phyloP scores from a whole-genome alignment of 148 eudicot species.

The Heliamphora exappendiculata region DNA sequence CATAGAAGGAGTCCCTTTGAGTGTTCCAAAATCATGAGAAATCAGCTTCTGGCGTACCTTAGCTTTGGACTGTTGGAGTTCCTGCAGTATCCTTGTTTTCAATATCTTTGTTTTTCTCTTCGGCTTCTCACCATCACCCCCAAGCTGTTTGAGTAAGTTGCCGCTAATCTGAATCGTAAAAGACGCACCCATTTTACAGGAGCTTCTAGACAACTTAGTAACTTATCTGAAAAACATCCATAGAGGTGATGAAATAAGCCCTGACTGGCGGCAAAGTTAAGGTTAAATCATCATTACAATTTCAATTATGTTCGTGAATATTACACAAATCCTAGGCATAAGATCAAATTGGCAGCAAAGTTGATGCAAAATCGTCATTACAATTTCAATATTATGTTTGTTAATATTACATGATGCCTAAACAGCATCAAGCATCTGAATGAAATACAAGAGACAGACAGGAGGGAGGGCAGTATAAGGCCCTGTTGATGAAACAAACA shows the following conservation, averaged over 20 bases:
- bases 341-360: too few relatives aligned
- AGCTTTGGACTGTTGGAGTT: slow-evolving; percentile 26
- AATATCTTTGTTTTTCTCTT: slow-evolving; percentile 61
- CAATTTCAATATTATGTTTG: too few relatives aligned
- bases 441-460: too few relatives aligned
- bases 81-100: slow-evolving; percentile 43
- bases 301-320: background rate
- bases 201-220: slow-evolving; percentile 10
- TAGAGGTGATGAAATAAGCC: slow-evolving; percentile 5
- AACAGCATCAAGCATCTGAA: too few relatives aligned
- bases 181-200: slow-evolving; percentile 52
- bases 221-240: slow-evolving; percentile 28
- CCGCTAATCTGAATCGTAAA: slow-evolving; percentile 64
- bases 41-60: slow-evolving; percentile 35
- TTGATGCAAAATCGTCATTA: too few relatives aligned
- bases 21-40: slow-evolving; percentile 29
- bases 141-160: slow-evolving; percentile 60
- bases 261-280: background rate
- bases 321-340: background rate
- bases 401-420: too few relatives aligned
- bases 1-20: slow-evolving; percentile 32
- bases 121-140: slow-evolving; percentile 43
- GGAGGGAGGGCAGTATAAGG: too few relatives aligned
- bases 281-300: background rate
- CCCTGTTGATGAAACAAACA: too few relatives aligned